Conservation (phyloP, 1,284 basidiomycete species). For the Tetrapyrgos nigripes region DNA sequence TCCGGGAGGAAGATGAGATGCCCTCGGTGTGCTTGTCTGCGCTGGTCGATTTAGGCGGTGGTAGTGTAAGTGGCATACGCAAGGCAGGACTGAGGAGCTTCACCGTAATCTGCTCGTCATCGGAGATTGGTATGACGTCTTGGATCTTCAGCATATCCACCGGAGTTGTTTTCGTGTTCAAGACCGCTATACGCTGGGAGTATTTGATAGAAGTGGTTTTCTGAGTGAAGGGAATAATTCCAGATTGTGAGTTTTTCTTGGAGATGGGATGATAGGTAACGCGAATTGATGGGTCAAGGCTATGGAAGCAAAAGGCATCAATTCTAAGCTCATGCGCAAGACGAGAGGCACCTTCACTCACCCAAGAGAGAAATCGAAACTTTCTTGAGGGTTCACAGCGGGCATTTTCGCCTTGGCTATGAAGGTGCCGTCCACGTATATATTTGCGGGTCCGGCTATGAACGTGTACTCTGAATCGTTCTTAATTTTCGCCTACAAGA, state of each 20-base stretch:
- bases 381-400: constrained; percentile 40
- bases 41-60: not conserved
- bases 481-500: constrained; percentile 30
- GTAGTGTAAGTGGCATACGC: constrained; percentile 12
- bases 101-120: constrained; percentile 37
- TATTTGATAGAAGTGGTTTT: constrained; percentile 5
- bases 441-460: constrained; percentile 37
- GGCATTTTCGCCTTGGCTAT: constrained; percentile 39
- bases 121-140: constrained; percentile 43
- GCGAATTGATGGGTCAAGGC: constrained; percentile 28
- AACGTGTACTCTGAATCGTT: constrained; percentile 46
- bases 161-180: constrained; percentile 11
- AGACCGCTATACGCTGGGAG: constrained; percentile 11
- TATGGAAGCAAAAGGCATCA: too few species aligned
- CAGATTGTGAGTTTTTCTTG: constrained; percentile 25
- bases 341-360: too few species aligned
- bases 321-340: too few species aligned
- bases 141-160: constrained; percentile 36
- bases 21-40: not conserved
- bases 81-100: constrained; percentile 39
- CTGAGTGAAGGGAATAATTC: constrained; percentile 2
- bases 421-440: constrained; percentile 49
- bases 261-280: constrained; percentile 30
- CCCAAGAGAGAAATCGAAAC: constrained; percentile 44
- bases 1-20: not conserved